These are phyloP conservation scores for Suillus brevipes DNA, from an alignment of 768 basidiomycete species.

Conservation along the genomic window DNA sequence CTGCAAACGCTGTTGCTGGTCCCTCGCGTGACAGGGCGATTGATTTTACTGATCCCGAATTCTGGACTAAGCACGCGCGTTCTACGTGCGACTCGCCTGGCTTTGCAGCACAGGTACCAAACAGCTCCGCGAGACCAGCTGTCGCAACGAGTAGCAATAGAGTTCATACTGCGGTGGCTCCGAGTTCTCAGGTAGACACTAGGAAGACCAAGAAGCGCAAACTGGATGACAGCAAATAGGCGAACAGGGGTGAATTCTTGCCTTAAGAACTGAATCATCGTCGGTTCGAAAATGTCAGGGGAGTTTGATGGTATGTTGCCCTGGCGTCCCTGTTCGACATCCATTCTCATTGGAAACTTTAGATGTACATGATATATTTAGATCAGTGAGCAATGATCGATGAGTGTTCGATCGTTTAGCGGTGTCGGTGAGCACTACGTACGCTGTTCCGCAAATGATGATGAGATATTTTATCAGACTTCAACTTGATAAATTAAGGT, in stretches of 20 bases:
- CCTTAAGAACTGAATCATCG: background rate
- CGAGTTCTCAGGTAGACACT: conserved; percentile 5
- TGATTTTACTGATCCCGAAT: background rate
- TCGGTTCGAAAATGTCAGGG: background rate
- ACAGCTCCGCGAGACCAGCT: background rate
- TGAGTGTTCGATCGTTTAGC: background rate
- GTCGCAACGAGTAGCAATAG: background rate
- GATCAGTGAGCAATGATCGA: background rate
- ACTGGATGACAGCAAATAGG: conserved; percentile 15
- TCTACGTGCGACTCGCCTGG: background rate
- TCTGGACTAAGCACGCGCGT: no score
- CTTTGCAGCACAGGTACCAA: background rate
- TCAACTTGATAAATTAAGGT: background rate
- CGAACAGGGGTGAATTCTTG: background rate
- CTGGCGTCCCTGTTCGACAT: background rate
- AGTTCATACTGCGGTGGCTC: background rate
- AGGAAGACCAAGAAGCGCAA: conserved; percentile 25
- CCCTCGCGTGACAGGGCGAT: background rate
- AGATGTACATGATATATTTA: background rate
- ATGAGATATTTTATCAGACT: background rate
- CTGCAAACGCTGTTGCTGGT: background rate
- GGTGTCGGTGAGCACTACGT: background rate
- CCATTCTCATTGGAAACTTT: background rate
- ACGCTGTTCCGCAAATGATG: background rate
- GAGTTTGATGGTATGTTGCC: background rate